Conservation (phyloP, 2,329 filamentous ascomycete genomes). For the Cordyceps cateniannulata region DNA sequence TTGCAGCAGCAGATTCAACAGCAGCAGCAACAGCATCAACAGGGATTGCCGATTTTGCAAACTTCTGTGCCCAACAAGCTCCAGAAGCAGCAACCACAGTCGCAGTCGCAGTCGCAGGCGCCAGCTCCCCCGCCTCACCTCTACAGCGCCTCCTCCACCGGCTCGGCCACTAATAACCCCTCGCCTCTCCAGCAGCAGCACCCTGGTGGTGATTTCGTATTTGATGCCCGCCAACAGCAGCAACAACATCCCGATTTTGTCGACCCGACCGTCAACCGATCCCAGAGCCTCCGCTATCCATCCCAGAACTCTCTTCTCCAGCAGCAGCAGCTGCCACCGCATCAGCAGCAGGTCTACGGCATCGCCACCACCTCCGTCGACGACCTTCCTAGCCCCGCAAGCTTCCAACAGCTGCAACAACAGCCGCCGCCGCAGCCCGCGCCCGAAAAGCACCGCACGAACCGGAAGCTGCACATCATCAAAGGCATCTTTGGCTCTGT, state of each 20-base stretch:
- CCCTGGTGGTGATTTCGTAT: conserved; percentile 20
- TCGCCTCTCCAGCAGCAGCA: conserved; percentile 17
- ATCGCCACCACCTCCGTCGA: conserved; percentile 21
- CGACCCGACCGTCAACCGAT: conserved; percentile 39
- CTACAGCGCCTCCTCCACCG: conserved; percentile 23
- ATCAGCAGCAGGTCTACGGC: conserved; percentile 26
- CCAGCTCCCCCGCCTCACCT: conserved; percentile 25
- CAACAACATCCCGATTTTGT: conserved; percentile 32
- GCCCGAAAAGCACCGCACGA: conserved; percentile 39
- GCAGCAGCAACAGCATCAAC: conserved; percentile 23
- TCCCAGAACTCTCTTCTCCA: conserved; percentile 24
- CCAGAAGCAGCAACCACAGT: conserved; percentile 19
- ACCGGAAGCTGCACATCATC: conserved; percentile 40
- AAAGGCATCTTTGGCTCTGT: conserved; percentile 46
- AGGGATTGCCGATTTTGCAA: conserved; percentile 16
- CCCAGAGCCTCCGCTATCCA: conserved; percentile 46
- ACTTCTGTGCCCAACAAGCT: conserved; percentile 20
- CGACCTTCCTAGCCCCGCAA: conserved; percentile 17
- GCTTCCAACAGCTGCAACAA: conserved; percentile 24
- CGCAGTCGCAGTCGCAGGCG: conserved; percentile 19
- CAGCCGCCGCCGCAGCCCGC: conserved; percentile 21
- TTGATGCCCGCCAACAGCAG: conserved; percentile 31
- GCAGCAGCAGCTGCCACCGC: conserved; percentile 24
- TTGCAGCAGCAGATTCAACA: conserved; percentile 20
- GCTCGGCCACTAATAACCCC: conserved; percentile 19